phyloP scores from a whole-genome alignment of 1,284 basidiomycete species.

The Hemileia vastatrix region DNA sequence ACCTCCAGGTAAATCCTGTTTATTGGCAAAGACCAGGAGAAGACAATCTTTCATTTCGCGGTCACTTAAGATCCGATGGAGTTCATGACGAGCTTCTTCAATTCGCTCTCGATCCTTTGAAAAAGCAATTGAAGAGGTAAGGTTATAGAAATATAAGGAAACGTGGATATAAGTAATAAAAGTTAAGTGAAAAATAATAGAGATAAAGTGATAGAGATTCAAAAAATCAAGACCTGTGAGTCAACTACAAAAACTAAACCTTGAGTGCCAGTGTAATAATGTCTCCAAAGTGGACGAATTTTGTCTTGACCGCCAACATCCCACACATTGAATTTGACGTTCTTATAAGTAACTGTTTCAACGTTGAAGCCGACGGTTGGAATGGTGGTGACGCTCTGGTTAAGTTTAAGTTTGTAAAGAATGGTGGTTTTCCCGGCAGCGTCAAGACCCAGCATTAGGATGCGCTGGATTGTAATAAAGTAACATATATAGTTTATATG shows the following conservation, averaged over 20 bases:
- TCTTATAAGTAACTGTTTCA: slow-evolving; percentile 47
- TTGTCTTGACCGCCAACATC: slow-evolving; percentile 49
- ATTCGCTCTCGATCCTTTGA: slow-evolving; percentile 76
- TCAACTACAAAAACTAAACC: slow-evolving; percentile 59
- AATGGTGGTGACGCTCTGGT: slow-evolving; percentile 49
- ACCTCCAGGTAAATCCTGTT: slow-evolving; percentile 98
- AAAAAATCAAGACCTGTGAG: slow-evolving; percentile 40
- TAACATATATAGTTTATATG: background rate
- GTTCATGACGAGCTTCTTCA: slow-evolving; percentile 90
- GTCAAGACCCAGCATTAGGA: slow-evolving; percentile 42
- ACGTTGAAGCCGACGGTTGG: slow-evolving; percentile 49
- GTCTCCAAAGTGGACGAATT: slow-evolving; percentile 63
- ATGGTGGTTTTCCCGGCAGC: slow-evolving; percentile 77
- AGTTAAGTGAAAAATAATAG: background rate
- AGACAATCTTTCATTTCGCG: slow-evolving; percentile 97
- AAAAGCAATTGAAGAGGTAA: background rate
- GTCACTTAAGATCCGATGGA: slow-evolving; percentile 93
- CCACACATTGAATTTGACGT: slow-evolving; percentile 46
- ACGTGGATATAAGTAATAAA: background rate
- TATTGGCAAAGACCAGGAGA: slow-evolving; percentile 96
- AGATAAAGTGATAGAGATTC: background rate
- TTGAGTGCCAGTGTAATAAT: slow-evolving; percentile 68
- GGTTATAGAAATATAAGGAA: background rate
- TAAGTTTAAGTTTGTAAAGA: slow-evolving; percentile 49
- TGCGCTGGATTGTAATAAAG: slow-evolving; percentile 24